Conservation (phyloP, 805 yeast genomes). For the Cyberlindnera maritima region DNA sequence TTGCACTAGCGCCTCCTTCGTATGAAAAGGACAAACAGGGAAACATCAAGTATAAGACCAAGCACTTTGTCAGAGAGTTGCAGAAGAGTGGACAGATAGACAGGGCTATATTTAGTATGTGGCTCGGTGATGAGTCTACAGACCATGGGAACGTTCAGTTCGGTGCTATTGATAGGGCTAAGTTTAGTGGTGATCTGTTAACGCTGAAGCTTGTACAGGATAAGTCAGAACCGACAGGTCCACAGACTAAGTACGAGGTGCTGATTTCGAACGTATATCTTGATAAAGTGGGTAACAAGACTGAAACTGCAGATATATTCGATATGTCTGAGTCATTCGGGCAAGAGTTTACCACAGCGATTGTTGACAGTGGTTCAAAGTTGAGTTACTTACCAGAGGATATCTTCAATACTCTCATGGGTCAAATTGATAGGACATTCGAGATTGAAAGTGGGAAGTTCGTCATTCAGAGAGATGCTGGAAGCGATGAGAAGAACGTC, state of each 20-base stretch:
- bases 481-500: background rate
- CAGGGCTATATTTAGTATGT: slow-evolving; percentile 20
- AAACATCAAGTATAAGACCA: slow-evolving; percentile 2
- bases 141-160: slow-evolving; percentile 30
- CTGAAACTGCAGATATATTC: slow-evolving; percentile 10
- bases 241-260: slow-evolving; percentile 15
- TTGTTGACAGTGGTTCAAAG: slow-evolving; percentile 24
- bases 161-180: slow-evolving; percentile 41
- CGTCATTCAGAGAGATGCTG: background rate
- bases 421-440: background rate
- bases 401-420: slow-evolving; percentile 8
- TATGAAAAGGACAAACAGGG: slow-evolving; percentile 4
- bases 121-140: slow-evolving; percentile 10
- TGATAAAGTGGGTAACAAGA: background rate
- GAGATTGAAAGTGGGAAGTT: background rate
- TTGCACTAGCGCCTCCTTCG: slow-evolving; percentile 30
- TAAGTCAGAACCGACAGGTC: background rate
- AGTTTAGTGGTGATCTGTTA: slow-evolving; percentile 33
- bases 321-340: slow-evolving; percentile 1
- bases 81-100: slow-evolving; percentile 7
- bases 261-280: slow-evolving; percentile 14
- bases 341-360: slow-evolving; percentile 11
- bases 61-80: slow-evolving; percentile 15
- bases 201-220: slow-evolving; percentile 31
- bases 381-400: slow-evolving; percentile 20